Evolutionary conservation across 441 rosid species (phyloP), one percentile per base, ranked within the genome.

Genomic region (Mallotus japonicus): DNA sequence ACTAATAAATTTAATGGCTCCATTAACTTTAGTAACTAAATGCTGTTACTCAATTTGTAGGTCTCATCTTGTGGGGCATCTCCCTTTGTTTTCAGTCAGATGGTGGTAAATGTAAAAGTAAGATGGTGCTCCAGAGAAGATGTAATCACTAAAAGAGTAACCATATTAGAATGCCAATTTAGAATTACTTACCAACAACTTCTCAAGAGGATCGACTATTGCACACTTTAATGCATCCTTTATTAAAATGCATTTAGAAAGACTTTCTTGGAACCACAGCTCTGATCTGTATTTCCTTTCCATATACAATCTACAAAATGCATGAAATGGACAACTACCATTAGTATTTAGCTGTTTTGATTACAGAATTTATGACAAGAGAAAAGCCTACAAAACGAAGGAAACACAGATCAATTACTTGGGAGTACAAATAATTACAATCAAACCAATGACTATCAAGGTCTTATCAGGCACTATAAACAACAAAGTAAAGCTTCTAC

Each of bases 161-260:
- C 32, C 32, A 28, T 28, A 28, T 28, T 28, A 37, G 19, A 53
- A 4, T 4, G 16, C 12, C 16, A 53, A 17, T 53, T 24, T 68
- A 24, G 20, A 59, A 42, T 24, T 5, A 75, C 90, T 84, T 76
- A 90, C 98, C 93, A 92, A 75, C 61, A 78, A 79, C 5, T 70
- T 66, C 76, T 81, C 85, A 54, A 92, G 91, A 20, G 82, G 73
- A 75, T 80, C 76, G 70, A 83, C 71, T 44, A 87, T 59, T 40
- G 87, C 78, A 76, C 62, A 77, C 82, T 90, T 92, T 58, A 95
- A 83, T 69, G 89, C 93, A 76, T 91, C 96, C 87, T 95, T 95
- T 4, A 74, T 85, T 75, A 89, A 87, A 62, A 78, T 62, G 46
- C 79, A 71, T 58, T 85, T 86, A 16, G 82, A 76, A 71, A 78